Evolutionary conservation across 2,329 filamentous ascomycete species (phyloP).

Genomic region (Periconia macrospinosa): DNA sequence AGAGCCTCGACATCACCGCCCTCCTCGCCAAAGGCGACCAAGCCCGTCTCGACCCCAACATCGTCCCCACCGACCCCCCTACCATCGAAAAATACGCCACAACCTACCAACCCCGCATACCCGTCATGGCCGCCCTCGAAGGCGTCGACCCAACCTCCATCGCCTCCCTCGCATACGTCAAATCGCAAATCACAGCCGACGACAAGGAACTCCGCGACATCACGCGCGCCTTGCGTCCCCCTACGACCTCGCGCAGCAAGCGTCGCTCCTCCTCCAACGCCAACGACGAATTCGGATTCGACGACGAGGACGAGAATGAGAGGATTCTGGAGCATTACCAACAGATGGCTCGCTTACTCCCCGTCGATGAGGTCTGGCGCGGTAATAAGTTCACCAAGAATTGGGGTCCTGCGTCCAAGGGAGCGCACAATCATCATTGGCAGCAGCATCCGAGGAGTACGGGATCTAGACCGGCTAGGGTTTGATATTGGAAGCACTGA

Average conservation of each 20-base stretch:
- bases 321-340: conserved; percentile 24
- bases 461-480: neutral
- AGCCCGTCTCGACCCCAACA: conserved; percentile 69
- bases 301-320: conserved; percentile 13
- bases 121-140: conserved; percentile 77
- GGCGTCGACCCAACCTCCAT: conserved; percentile 37
- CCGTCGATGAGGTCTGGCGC: conserved; percentile 28
- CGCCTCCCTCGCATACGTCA: conserved; percentile 64
- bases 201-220: conserved; percentile 76
- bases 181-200: conserved; percentile 77
- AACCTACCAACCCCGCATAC: conserved; percentile 69
- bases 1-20: conserved; percentile 80
- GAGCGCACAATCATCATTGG: neutral
- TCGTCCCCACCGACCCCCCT: conserved; percentile 62
- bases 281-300: neutral
- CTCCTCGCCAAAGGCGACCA: conserved; percentile 72
- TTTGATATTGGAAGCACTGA: neutral
- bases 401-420: conserved; percentile 11
- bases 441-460: neutral
- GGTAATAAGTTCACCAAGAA: conserved; percentile 15
- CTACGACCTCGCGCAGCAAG: conserved; percentile 7
- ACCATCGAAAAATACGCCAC: conserved; percentile 66
- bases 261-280: conserved; percentile 6
- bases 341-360: conserved; percentile 29
- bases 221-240: conserved; percentile 55